Conservation (phyloP, 169 alveolate species). For the Plasmodium vivax region DNA sequence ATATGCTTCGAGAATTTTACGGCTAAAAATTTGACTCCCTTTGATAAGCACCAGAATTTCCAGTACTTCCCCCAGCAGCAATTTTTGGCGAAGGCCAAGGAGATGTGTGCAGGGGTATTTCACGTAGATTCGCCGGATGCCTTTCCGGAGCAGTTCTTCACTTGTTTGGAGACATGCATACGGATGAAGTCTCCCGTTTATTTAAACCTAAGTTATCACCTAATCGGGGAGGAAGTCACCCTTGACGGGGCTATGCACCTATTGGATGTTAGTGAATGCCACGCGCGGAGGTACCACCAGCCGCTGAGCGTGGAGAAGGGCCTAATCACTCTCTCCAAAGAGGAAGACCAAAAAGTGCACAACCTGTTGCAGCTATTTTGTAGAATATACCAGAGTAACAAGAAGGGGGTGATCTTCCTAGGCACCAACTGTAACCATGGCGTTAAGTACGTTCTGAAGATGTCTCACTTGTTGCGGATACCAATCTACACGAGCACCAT, state of each 20-base stretch:
- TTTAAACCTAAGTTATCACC: constrained; percentile 42
- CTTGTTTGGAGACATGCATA: background rate
- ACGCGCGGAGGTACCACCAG: background rate
- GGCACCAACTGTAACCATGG: constrained; percentile 67
- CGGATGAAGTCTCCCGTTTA: constrained; percentile 30
- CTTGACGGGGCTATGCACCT: constrained; percentile 23
- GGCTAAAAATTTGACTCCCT: constrained; percentile 1
- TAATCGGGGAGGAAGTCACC: constrained; percentile 6
- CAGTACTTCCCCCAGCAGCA: constrained; percentile 59
- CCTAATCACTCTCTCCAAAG: background rate
- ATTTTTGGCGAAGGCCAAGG: constrained; percentile 42
- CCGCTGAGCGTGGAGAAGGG: background rate
- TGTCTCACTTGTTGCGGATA: constrained; percentile 21
- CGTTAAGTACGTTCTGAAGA: constrained; percentile 32
- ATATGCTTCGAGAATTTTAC: constrained; percentile 58
- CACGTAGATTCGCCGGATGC: constrained; percentile 46
- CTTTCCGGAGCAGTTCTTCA: constrained; percentile 5
- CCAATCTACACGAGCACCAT: constrained; percentile 61
- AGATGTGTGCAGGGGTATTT: constrained; percentile 28
- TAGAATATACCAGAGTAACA: constrained; percentile 24
- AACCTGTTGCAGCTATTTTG: background rate
- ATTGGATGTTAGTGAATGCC: background rate
- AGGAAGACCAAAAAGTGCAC: background rate
- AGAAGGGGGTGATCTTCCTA: constrained; percentile 58
- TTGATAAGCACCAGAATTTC: constrained; percentile 54